These are phyloP conservation scores for Chenopodium suecicum DNA, from an alignment of 148 eudicot genomes.

Conservation along the genomic window DNA sequence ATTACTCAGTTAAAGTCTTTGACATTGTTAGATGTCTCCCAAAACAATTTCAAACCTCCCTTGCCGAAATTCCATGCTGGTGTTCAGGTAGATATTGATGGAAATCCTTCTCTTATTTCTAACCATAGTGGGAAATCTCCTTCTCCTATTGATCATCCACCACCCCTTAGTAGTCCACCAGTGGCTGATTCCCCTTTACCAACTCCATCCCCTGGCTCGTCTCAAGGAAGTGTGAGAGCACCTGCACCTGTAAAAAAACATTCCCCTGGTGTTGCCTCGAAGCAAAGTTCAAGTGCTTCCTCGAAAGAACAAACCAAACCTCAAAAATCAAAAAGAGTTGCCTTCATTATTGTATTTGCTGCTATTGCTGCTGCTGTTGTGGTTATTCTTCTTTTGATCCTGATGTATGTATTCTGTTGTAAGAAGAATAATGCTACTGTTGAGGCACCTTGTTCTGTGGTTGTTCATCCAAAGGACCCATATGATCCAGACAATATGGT, in stretches of 20 bases:
- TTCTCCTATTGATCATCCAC: conserved; percentile 29
- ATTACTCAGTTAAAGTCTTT: conserved; percentile 48
- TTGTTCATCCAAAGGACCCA: conserved; percentile 52
- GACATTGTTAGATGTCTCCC: conserved; percentile 55
- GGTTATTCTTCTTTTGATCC: conserved; percentile 27
- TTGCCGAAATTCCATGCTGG: conserved; percentile 49
- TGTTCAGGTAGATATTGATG: conserved; percentile 44
- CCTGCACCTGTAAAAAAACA: conserved; percentile 21
- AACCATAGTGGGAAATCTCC: conserved; percentile 22
- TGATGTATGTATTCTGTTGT: conserved; percentile 29
- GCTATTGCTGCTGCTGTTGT: conserved; percentile 22
- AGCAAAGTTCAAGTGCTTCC: conserved; percentile 17
- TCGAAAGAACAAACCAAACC: neutral
- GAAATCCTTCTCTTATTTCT: conserved; percentile 44
- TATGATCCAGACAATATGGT: conserved; percentile 39
- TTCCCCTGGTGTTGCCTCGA: conserved; percentile 24
- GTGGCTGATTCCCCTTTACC: conserved; percentile 24
- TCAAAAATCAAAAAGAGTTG: conserved; percentile 25
- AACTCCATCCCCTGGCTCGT: conserved; percentile 21
- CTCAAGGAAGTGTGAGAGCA: conserved; percentile 21
- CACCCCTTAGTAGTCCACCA: conserved; percentile 20
- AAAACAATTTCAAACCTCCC: conserved; percentile 56
- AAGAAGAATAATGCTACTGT: conserved; percentile 34
- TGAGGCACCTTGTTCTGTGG: conserved; percentile 36
- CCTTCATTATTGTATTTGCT: conserved; percentile 26